phyloP scores from a whole-genome alignment of 371 early-diverging fungal species.

The Batkoa obscura region DNA sequence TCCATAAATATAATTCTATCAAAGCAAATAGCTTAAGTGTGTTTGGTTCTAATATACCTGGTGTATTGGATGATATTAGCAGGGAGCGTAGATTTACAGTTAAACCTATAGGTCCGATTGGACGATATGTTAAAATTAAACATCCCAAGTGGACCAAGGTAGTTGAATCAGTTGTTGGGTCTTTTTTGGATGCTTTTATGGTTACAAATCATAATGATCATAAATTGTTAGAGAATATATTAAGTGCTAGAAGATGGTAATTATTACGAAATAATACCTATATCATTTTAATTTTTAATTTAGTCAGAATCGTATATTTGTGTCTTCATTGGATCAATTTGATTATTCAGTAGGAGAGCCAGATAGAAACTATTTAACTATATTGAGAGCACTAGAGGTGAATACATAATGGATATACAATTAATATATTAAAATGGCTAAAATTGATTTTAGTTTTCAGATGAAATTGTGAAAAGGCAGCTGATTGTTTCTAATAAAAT shows the following conservation, averaged over 20 bases:
- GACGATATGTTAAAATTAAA: conserved; percentile 44
- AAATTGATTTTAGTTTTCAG: conserved; percentile 28
- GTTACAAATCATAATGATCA: conserved; percentile 57
- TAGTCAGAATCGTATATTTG: conserved; percentile 25
- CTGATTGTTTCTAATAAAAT: conserved; percentile 52
- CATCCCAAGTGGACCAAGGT: conserved; percentile 35
- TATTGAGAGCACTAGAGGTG: conserved; percentile 40
- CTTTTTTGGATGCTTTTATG: conserved; percentile 45
- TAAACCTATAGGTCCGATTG: conserved; percentile 73
- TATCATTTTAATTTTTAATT: background rate
- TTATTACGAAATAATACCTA: no score
- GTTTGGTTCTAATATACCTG: conserved; percentile 47
- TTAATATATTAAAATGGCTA: background rate
- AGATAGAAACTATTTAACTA: conserved; percentile 31
- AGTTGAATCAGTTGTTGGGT: conserved; percentile 51
- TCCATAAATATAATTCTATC: conserved; percentile 25
- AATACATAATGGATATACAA: background rate
- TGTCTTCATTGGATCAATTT: conserved; percentile 39
- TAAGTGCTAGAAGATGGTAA: conserved; percentile 23
- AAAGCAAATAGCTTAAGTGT: conserved; percentile 40
- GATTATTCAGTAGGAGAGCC: conserved; percentile 57
- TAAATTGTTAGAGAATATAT: conserved; percentile 21
- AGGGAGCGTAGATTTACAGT: conserved; percentile 27
- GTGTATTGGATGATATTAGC: conserved; percentile 40
- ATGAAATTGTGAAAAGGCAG: conserved; percentile 56